These are phyloP conservation scores for Gracilaria gracilis DNA, from an alignment of 23 red algal genomes.

Conservation along the genomic window DNA sequence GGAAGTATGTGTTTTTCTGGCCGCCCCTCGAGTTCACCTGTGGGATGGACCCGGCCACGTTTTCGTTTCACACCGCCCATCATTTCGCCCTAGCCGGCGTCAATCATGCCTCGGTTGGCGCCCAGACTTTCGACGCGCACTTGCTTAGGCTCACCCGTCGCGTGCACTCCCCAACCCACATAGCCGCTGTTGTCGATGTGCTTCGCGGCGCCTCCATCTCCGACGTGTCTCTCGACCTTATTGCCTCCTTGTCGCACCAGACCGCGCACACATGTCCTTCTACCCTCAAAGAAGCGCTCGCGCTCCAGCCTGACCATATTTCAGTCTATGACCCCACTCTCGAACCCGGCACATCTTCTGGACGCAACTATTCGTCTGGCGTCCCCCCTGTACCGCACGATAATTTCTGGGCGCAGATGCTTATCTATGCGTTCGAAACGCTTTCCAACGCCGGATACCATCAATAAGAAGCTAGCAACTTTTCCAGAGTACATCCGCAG, in stretches of 20 bases:
- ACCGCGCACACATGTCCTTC: slow-evolving; percentile 39
- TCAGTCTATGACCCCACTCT: slow-evolving; percentile 92
- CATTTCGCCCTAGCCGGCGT: slow-evolving; percentile 69
- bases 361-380: slow-evolving; percentile 45
- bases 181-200: slow-evolving; percentile 61
- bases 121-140: slow-evolving; percentile 81
- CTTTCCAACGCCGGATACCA: slow-evolving; percentile 63
- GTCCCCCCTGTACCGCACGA: slow-evolving; percentile 75
- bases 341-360: slow-evolving; percentile 81
- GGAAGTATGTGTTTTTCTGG: slow-evolving; percentile 40
- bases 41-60: slow-evolving; percentile 98
- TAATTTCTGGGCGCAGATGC: slow-evolving; percentile 76
- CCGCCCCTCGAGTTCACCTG: slow-evolving; percentile 79
- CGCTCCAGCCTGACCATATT: slow-evolving; percentile 75
- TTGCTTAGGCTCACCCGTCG: slow-evolving; percentile 78
- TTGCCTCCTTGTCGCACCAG: slow-evolving; percentile 85
- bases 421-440: slow-evolving; percentile 42
- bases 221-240: slow-evolving; percentile 86
- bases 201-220: slow-evolving; percentile 64
- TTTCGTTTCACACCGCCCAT: slow-evolving; percentile 41
- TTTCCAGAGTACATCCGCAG: slow-evolving; percentile 10
- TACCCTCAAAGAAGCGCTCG: slow-evolving; percentile 51
- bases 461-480: slow-evolving; percentile 94
- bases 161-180: slow-evolving; percentile 72
- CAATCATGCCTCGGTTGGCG: slow-evolving; percentile 88